A percentile compares a stretch with the other conserved stretches of the same genome.
Conservation (phyloP, 2,329 filamentous ascomycete genomes). For the Colletotrichum sp. region DNA sequence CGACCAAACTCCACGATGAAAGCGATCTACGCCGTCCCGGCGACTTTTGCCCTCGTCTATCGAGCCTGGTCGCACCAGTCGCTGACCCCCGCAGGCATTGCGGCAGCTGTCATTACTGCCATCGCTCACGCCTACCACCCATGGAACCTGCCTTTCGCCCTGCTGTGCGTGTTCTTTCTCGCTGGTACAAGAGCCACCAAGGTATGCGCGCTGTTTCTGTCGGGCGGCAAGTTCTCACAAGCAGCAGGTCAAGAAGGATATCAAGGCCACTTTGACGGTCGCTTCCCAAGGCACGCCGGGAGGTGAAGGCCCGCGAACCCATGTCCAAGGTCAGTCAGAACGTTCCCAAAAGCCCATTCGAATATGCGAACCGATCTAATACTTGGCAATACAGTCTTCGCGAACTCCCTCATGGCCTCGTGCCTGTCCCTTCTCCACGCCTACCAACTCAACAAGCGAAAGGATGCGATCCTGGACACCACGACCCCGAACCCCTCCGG, state of each 20-base stretch:
- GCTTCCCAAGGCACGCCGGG: conserved; percentile 74
- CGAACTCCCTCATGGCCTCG: conserved; percentile 84
- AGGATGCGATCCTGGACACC: conserved; percentile 40
- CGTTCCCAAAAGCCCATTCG: background rate
- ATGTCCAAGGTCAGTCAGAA: conserved; percentile 71
- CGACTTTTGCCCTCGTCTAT: conserved; percentile 65
- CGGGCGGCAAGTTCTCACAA: conserved; percentile 4
- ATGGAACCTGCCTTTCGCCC: conserved; percentile 87
- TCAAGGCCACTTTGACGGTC: conserved; percentile 83
- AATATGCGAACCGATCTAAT: background rate
- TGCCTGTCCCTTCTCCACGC: conserved; percentile 65
- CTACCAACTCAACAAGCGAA: conserved; percentile 60
- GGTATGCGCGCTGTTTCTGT: conserved; percentile 47
- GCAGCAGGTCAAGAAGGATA: conserved; percentile 78
- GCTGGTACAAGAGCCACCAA: conserved; percentile 85
- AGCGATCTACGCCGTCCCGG: conserved; percentile 60
- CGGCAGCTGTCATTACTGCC: conserved; percentile 34
- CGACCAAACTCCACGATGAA: conserved; percentile 50
- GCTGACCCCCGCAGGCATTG: conserved; percentile 47
- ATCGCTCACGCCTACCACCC: conserved; percentile 82
- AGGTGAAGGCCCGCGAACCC: conserved; percentile 82
- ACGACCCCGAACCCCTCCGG: conserved; percentile 36
- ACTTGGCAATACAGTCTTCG: conserved; percentile 63
- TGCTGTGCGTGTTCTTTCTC: conserved; percentile 86
- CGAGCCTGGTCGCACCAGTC: conserved; percentile 76